Evolutionary conservation across 78 protist genomes (phyloP).

Genomic region (Speleostelium caveatum): DNA sequence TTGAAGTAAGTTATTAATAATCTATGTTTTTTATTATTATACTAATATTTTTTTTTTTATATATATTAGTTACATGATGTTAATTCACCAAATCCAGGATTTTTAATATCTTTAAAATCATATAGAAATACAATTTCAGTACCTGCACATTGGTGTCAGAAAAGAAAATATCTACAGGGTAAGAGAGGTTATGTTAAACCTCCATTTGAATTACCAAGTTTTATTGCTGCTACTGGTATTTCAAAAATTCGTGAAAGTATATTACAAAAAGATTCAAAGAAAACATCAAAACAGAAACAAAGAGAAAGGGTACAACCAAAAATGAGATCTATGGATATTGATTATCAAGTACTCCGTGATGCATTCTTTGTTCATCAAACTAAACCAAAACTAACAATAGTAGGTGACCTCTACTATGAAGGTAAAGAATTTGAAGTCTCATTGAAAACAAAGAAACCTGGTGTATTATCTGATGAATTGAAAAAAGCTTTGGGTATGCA

Average conservation of each 20-base stretch:
- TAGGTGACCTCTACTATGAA: constrained; percentile 93
- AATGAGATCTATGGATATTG: constrained; percentile 94
- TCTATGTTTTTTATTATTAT: neutral
- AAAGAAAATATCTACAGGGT: constrained; percentile 95
- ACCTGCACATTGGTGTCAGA: constrained; percentile 98
- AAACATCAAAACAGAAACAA: constrained; percentile 82
- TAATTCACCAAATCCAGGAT: constrained; percentile 93
- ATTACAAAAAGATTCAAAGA: constrained; percentile 75
- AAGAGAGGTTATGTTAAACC: constrained; percentile 96
- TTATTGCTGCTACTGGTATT: constrained; percentile 98
- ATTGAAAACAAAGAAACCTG: constrained; percentile 87
- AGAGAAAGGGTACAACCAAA: constrained; percentile 89
- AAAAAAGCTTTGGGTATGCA: constrained; percentile 94
- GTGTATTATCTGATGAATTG: constrained; percentile 85
- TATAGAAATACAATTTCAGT: constrained; percentile 95
- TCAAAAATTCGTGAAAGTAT: constrained; percentile 90
- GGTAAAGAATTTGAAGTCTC: constrained; percentile 91
- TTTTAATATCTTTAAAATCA: constrained; percentile 94
- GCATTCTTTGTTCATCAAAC: constrained; percentile 98
- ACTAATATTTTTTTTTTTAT: neutral
- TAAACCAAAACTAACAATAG: constrained; percentile 81
- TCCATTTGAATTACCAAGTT: constrained; percentile 96
- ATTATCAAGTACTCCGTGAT: constrained; percentile 95
- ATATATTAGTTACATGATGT: constrained; percentile 89
- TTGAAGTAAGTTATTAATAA: constrained; percentile 66